These are phyloP conservation scores for Eutrema yunnanense DNA, from an alignment of 345 rosid species.

Conservation along the genomic window DNA sequence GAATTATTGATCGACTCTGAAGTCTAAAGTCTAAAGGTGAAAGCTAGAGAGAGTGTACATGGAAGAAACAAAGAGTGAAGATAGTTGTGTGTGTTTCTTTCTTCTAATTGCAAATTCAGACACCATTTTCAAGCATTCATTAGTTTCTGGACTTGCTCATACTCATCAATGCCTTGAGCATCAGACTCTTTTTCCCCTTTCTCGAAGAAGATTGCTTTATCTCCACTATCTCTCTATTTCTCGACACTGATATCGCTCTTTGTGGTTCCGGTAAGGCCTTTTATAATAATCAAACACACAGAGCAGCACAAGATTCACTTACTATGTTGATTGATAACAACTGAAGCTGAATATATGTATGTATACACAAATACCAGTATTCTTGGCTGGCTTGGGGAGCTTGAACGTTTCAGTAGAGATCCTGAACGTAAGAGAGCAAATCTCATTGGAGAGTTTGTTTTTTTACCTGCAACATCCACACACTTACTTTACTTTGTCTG, in stretches of 20 bases:
- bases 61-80: neutral
- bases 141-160: conserved; percentile 46
- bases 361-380: conserved; percentile 31
- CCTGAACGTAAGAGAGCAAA: conserved; percentile 42
- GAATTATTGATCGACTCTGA: neutral
- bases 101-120: neutral
- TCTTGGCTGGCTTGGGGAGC: conserved; percentile 38
- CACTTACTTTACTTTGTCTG: neutral
- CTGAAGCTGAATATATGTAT: neutral
- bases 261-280: conserved; percentile 35
- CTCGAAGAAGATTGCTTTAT: conserved; percentile 43
- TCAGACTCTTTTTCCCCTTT: conserved; percentile 24
- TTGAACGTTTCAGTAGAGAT: conserved; percentile 46
- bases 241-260: conserved; percentile 44
- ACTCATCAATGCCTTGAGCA: conserved; percentile 66
- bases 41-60: neutral
- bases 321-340: conserved; percentile 32
- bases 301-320: neutral
- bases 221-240: conserved; percentile 34
- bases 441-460: conserved; percentile 45
- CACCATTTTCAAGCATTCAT: neutral
- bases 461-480: conserved; percentile 36
- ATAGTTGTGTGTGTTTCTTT: neutral
- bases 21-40: neutral
- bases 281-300: neutral